Conservation (phyloP, 305 asterid genomes). For the Fraxinus xanthoxyloides region DNA sequence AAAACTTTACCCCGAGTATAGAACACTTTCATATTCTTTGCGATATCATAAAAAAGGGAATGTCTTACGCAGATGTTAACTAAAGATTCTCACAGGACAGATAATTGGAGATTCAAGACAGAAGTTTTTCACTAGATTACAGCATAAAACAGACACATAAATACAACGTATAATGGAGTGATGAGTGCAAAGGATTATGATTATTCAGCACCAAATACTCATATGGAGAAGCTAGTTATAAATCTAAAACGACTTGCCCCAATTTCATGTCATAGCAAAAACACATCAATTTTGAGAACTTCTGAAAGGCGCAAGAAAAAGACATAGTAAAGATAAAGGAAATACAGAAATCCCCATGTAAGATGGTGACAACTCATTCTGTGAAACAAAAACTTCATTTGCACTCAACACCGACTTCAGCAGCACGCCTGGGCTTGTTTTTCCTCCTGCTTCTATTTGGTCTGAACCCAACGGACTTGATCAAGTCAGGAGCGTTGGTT, state of each 20-base stretch:
- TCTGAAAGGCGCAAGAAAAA: neutral
- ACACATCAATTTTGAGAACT: constrained; percentile 11
- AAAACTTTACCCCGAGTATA: neutral
- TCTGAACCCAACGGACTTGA: constrained; percentile 47
- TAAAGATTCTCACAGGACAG: neutral
- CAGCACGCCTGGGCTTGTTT: constrained; percentile 56
- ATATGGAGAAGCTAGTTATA: neutral
- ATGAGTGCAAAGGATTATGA: neutral
- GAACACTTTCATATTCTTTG: neutral
- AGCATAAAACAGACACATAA: neutral
- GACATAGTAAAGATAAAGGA: neutral
- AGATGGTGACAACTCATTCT: constrained; percentile 1
- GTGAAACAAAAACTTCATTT: constrained; percentile 28
- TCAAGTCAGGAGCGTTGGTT: constrained; percentile 25
- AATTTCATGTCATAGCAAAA: neutral
- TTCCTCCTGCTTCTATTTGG: constrained; percentile 53
- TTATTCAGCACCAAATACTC: neutral
- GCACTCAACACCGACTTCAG: constrained; percentile 63
- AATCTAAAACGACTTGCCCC: neutral
- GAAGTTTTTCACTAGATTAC: neutral
- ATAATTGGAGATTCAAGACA: neutral
- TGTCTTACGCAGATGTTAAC: neutral
- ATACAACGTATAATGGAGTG: neutral
- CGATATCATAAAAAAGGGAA: neutral
- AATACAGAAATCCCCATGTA: constrained; percentile 8